Evolutionary conservation across 306 rosid genomes (phyloP).

Genomic region (Sindora glabra): DNA sequence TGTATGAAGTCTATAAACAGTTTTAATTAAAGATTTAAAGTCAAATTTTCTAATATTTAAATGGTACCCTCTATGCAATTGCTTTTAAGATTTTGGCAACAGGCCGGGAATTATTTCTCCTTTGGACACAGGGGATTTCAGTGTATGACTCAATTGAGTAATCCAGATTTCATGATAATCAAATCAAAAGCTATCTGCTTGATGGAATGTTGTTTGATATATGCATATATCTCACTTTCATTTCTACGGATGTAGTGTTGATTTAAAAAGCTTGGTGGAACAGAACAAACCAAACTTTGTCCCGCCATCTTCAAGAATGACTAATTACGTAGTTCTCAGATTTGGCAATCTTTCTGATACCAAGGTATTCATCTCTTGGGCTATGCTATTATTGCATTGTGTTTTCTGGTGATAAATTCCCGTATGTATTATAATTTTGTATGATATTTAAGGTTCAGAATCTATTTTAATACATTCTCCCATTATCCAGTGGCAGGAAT

Average conservation of each 20-base stretch:
- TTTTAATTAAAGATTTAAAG: no score
- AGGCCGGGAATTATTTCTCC: neutral
- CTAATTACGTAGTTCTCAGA: constrained; percentile 79
- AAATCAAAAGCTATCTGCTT: neutral
- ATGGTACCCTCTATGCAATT: neutral
- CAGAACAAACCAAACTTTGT: constrained; percentile 78
- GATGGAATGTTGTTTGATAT: neutral
- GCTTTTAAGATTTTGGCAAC: neutral
- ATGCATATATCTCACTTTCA: constrained; percentile 10
- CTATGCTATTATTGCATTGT: neutral
- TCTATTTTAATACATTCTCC: neutral
- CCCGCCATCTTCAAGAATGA: constrained; percentile 83
- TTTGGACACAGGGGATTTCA: neutral
- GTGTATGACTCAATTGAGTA: neutral
- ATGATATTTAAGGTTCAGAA: neutral
- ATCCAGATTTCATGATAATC: neutral
- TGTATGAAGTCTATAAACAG: no score
- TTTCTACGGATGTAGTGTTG: constrained; percentile 60
- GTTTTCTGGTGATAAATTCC: neutral
- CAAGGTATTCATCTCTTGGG: constrained; percentile 35
- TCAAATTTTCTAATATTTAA: neutral
- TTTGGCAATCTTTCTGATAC: constrained; percentile 58
- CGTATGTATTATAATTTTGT: neutral
- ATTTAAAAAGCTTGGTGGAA: constrained; percentile 85
- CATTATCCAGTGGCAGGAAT: neutral